Base-by-base conservation (phyloP, 768 basidiomycete species). In the Phaeotremella skinneri region DNA sequence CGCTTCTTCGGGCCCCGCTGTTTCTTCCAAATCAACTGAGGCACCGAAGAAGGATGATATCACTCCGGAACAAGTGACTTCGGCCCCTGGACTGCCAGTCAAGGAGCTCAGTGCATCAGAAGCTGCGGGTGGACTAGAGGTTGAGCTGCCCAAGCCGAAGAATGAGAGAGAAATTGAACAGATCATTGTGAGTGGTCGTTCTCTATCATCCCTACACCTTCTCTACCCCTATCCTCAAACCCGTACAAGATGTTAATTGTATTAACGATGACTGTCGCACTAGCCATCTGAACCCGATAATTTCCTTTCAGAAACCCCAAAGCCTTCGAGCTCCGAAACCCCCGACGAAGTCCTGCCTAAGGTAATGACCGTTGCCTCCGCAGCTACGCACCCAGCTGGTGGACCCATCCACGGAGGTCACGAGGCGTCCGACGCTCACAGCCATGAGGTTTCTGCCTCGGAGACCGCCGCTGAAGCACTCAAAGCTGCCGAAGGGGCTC, bases 271-370 rank as follows among this genome's bases (percentile, higher is more conserved):
- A 57, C 25, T 43, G 50, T 32, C 16, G 25, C n/a, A 52, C 56
- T 42, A 87, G 85, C 86, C 86, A 9, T 82, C 81, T 70, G 69
- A 81, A 1, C 82, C 81, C 31, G 85, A 87, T 78, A 81, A 84
- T 64, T 85, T 83, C 81, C 78, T 81, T 39, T 82, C 84, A 0
- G 79, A 80, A n/a, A 75, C 73, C 17, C 56, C 56, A 20, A 47
- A 60, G 16, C 64, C 43, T 3, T 37, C 41, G 58, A 56, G 20
- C 13, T 62, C 77, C 43, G 74, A 81, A 64, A 67, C 75, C 43
- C 41, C 74, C 41, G 32, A 62, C 58, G 50, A 29, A 58, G 73
- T 72, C 32, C 54, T 65, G 21, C 58, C 61, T 42, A 84, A 83
- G 69, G 74, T 86, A 56, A 73, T 83, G 37, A 80, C 83, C 49